Evolutionary conservation across 73 alveolate species (phyloP), one percentile per base, ranked within the genome.

Genomic region (Blepharisma japonicum): DNA sequence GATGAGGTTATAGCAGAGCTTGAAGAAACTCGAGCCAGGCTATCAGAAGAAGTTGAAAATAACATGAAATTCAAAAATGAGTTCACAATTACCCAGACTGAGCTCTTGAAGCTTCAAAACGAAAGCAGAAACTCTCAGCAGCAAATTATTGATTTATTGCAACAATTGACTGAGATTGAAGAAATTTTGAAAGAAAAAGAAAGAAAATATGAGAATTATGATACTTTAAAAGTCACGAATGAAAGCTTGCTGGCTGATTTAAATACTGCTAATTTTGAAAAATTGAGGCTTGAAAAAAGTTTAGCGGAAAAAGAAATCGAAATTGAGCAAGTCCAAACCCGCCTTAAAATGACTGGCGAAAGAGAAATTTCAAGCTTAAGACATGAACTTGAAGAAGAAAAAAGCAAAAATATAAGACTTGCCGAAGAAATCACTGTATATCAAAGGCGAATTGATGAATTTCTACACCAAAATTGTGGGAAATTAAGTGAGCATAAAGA

Each of bases 111-210:
- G 46, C 23, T 11, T 9, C 38, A 61, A 61, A 61, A 72, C 71
- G 46, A 84, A 92, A 66, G 68, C 90, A 67, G 87, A 86, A 42
- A 81, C 86, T 51, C 86, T 67, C 66, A 91, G 77, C 18, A 83
- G 78, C 48, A 93, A 87, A 77, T 83, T 71, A 6, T 32, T 32
- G 42, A 32, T 32, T 32, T 32, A 32, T 32, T 32, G 42, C 42
- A 32, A 3, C 42, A 32, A 32, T 3, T 32, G 3, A 32, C 42
- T 77, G 83, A 23, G 83, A 71, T 78, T 49, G 90, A 14, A 88
- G 79, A 86, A 72, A 81, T 87, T 6, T 48, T 42, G 61, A 68
- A 76, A 67, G 91, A 79, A 32, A 77, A 53, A 55, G 27, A 77
- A 7, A 18, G 7, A 55, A 32, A 32, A 32, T 32, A 32, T 32